Evolutionary conservation across 352 stramenopile genomes (phyloP).

Genomic region (Globisporangium megalacanthum): DNA sequence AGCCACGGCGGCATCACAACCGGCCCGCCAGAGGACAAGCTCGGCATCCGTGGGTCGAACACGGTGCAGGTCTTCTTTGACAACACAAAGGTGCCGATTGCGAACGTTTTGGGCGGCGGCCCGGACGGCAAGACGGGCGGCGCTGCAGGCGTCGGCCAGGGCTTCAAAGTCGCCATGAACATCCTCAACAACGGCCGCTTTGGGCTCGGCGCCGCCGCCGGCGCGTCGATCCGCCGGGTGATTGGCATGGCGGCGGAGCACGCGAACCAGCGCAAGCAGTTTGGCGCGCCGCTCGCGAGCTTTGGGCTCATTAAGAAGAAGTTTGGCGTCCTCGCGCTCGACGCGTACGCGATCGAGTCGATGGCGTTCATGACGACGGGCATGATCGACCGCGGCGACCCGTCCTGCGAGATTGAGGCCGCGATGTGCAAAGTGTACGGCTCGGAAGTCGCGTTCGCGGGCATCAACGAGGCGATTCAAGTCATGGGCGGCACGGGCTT

Average conservation of each 20-base stretch:
- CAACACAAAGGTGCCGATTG: constrained; percentile 91
- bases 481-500: constrained; percentile 87
- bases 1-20: constrained; percentile 89
- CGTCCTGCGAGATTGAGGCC: constrained; percentile 83
- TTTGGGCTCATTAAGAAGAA: constrained; percentile 89
- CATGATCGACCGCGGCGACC: constrained; percentile 84
- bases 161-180: constrained; percentile 92
- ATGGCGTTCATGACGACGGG: constrained; percentile 89
- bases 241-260: constrained; percentile 63
- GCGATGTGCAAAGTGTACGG: constrained; percentile 89
- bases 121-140: constrained; percentile 68
- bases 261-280: constrained; percentile 79
- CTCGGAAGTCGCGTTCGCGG: constrained; percentile 74
- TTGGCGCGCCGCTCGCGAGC: constrained; percentile 58
- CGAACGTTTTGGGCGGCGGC: constrained; percentile 86
- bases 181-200: constrained; percentile 93
- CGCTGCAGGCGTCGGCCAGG: constrained; percentile 71
- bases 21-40: constrained; percentile 94
- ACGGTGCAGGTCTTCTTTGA: constrained; percentile 96
- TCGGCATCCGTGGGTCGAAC: constrained; percentile 96
- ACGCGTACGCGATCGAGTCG: constrained; percentile 82
- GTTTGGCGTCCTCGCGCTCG: constrained; percentile 74
- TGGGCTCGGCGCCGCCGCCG: constrained; percentile 70
- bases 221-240: constrained; percentile 62
- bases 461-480: constrained; percentile 88